phyloP scores from a whole-genome alignment of 805 yeast genomes.

The Yamadazyma tumulicola region DNA sequence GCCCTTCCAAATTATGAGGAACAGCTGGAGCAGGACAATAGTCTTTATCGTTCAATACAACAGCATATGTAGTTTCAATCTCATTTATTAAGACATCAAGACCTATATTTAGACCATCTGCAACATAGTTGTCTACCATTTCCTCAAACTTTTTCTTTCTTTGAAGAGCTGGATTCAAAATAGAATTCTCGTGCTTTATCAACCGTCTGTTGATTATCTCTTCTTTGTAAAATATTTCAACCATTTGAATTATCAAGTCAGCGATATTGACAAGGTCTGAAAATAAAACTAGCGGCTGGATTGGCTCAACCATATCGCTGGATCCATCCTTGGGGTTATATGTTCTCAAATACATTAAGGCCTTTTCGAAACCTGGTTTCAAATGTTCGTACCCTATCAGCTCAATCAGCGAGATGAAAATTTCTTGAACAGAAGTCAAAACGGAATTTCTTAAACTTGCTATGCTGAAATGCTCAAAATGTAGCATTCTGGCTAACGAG shows the following conservation, averaged over 20 bases:
- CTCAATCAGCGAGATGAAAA: conserved; percentile 64
- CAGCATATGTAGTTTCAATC: conserved; percentile 50
- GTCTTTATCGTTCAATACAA: conserved; percentile 45
- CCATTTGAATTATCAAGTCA: conserved; percentile 88
- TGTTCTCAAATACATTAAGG: conserved; percentile 62
- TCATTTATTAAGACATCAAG: conserved; percentile 85
- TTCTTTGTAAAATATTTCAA: conserved; percentile 84
- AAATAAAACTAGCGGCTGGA: conserved; percentile 84
- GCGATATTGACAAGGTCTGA: conserved; percentile 91
- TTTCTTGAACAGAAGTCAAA: conserved; percentile 46
- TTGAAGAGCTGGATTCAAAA: conserved; percentile 71
- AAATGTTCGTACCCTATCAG: conserved; percentile 71
- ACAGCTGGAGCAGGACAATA: conserved; percentile 38
- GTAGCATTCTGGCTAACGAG: conserved; percentile 55
- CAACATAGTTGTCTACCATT: conserved; percentile 81
- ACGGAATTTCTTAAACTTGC: conserved; percentile 30
- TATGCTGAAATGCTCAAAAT: conserved; percentile 32
- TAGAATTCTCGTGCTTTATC: conserved; percentile 70
- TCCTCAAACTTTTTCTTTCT: conserved; percentile 80
- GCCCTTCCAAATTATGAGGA: conserved; percentile 21
- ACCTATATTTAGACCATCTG: conserved; percentile 89
- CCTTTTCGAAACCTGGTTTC: conserved; percentile 80
- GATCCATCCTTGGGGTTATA: conserved; percentile 56
- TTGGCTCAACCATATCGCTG: conserved; percentile 29
- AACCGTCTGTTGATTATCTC: conserved; percentile 61